Conservation (phyloP, 768 basidiomycete genomes). For the Lactifluus hygrophoroides region DNA sequence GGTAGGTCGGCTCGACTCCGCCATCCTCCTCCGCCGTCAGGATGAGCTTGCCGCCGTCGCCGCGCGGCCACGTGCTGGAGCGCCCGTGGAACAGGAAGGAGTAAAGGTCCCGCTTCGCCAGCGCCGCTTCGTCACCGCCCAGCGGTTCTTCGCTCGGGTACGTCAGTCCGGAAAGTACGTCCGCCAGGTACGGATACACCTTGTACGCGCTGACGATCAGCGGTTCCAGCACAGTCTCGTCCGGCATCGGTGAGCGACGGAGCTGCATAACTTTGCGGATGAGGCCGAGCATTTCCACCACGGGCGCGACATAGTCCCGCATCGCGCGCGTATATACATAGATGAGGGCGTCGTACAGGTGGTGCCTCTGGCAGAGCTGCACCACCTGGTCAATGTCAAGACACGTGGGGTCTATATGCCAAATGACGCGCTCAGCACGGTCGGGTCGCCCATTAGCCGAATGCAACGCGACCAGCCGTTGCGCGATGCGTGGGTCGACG, state of each 20-base stretch:
- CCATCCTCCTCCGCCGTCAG: slow-evolving; percentile 70
- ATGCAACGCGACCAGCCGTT: slow-evolving; percentile 72
- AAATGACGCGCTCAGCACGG: slow-evolving; percentile 81
- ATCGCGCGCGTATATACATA: slow-evolving; percentile 89
- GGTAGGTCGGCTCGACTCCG: slow-evolving; percentile 76
- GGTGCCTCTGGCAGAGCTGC: slow-evolving; percentile 69
- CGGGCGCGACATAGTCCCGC: slow-evolving; percentile 79
- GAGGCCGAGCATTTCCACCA: slow-evolving; percentile 75
- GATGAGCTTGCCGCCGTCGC: slow-evolving; percentile 62
- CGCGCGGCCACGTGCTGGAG: slow-evolving; percentile 69
- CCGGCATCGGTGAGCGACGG: slow-evolving; percentile 28
- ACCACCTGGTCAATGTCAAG: slow-evolving; percentile 94
- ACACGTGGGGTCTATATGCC: slow-evolving; percentile 89
- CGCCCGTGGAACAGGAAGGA: slow-evolving; percentile 77
- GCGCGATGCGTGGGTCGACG: slow-evolving; percentile 83
- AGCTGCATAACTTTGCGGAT: slow-evolving; percentile 59
- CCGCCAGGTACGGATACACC: slow-evolving; percentile 80
- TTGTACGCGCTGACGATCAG: slow-evolving; percentile 77
- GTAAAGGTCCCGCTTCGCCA: slow-evolving; percentile 71
- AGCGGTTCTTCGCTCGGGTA: slow-evolving; percentile 81
- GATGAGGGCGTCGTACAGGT: slow-evolving; percentile 87
- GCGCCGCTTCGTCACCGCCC: slow-evolving; percentile 49
- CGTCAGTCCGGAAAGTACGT: slow-evolving; percentile 69
- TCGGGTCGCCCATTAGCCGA: slow-evolving; percentile 63
- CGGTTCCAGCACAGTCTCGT: slow-evolving; percentile 42